Base-by-base conservation (phyloP, 768 basidiomycete species). In the Boletus vinaceobasis region DNA sequence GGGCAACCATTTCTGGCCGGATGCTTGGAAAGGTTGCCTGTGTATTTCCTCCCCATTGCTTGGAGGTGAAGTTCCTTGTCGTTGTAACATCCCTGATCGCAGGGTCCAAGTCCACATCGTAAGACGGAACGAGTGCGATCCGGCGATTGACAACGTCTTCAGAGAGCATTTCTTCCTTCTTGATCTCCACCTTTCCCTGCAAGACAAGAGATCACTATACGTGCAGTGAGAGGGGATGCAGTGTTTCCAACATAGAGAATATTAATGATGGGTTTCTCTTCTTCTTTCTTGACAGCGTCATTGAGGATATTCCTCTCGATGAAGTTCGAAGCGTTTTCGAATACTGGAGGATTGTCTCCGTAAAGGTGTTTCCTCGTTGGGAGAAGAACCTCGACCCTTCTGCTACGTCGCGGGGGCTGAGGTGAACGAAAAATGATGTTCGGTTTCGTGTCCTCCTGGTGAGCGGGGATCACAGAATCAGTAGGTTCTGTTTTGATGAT, bases 131-230 rank as follows among this genome's bases (percentile, higher is more conserved):
- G 33, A 47, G 43, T 5, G 46, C 56, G 17, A 58, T n/a, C 3
- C 60, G 47, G 7, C 45, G 46, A n/a, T 54, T 43, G 44, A 61
- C 57, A 37, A 65, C 64, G 17, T 60, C 58, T 19, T 63, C 61
- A 2, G 56, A 63, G 26, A 66, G 59, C n/a, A 63, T 35, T 35
- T 65, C 58, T 14, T 63, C 58, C 10, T 57, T 56, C 11, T 60
- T 63, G 39, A 65, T 43, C 31, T 63, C 53, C 4, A 57, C 39
- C 26, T 59, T 56, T 2, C 43, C 36, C 55, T 61, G 48, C 4
- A 39, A 52, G 10, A 43, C 11, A 4, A 26, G 11, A 10, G 0
- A 0, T 31, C 26, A 55, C 10, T 2, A 7, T 5, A 9, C 8
- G 15, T 4, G 27, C 44, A 9, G 17, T 5, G 43, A 32, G 8